Evolutionary conservation across 306 rosid species (phyloP).

Genomic region (Dalbergia cochinchinensis): DNA sequence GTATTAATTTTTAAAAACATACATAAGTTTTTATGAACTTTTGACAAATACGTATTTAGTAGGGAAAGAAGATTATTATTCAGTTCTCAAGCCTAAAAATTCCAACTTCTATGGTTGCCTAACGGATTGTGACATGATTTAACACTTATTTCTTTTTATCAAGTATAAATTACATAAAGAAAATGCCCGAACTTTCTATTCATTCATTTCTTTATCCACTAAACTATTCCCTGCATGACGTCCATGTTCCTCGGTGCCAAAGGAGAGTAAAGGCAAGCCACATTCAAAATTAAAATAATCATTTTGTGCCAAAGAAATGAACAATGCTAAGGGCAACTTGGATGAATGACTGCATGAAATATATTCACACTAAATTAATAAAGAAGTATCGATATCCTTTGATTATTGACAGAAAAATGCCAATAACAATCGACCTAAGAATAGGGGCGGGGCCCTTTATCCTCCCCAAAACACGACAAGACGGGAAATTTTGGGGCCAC

Average conservation of each 20-base stretch:
- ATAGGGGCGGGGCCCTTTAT: neutral
- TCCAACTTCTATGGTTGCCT: neutral
- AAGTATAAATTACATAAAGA: neutral
- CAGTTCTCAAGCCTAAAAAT: neutral
- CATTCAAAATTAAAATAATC: neutral
- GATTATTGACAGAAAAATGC: neutral
- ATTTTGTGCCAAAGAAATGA: neutral
- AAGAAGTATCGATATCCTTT: neutral
- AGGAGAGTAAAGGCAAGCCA: neutral
- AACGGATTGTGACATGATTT: neutral
- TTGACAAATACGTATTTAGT: too few relatives aligned
- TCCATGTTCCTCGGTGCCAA: neutral
- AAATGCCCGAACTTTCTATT: neutral
- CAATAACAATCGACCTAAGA: neutral
- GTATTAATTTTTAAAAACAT: too few relatives aligned
- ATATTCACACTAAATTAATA: neutral
- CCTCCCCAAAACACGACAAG: neutral
- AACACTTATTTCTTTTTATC: neutral
- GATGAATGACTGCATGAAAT: neutral
- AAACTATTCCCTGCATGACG: neutral
- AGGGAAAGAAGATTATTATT: too few relatives aligned
- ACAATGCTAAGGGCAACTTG: neutral
- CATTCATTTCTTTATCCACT: neutral
- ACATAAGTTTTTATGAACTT: too few relatives aligned
- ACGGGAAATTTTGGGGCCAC: conserved; percentile 2